Conservation (phyloP, 2,329 filamentous ascomycete genomes). For the Trichoderma simmonsii region DNA sequence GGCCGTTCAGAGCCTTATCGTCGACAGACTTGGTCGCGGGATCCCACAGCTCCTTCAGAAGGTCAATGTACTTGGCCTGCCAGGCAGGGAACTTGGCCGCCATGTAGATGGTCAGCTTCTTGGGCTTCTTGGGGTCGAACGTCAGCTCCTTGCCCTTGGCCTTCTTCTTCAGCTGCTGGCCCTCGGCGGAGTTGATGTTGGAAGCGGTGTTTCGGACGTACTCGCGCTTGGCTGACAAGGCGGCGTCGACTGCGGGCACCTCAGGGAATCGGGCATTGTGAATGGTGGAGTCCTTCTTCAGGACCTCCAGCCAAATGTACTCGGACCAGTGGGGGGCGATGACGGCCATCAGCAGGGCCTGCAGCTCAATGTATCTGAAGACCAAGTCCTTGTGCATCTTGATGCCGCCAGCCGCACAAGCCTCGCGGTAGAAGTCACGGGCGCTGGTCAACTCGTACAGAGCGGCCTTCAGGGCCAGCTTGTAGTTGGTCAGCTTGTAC, state of each 20-base stretch:
- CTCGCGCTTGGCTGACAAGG: slow-evolving; percentile 72
- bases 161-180: slow-evolving; percentile 79
- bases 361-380: slow-evolving; percentile 78
- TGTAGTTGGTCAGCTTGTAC: slow-evolving; percentile 76
- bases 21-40: slow-evolving; percentile 59
- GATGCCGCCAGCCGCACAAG: slow-evolving; percentile 69
- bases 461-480: slow-evolving; percentile 75
- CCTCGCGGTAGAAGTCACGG: slow-evolving; percentile 87
- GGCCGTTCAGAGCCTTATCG: slow-evolving; percentile 75
- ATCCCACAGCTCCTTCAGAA: slow-evolving; percentile 70
- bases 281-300: slow-evolving; percentile 72
- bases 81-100: slow-evolving; percentile 79
- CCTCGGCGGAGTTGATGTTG: slow-evolving; percentile 78
- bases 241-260: slow-evolving; percentile 61
- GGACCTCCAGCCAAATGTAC: slow-evolving; percentile 88
- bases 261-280: slow-evolving; percentile 63
- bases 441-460: slow-evolving; percentile 90
- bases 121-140: slow-evolving; percentile 89
- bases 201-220: slow-evolving; percentile 76
- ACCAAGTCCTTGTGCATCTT: slow-evolving; percentile 84
- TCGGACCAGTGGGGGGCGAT: slow-evolving; percentile 94
- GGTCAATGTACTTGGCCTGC: slow-evolving; percentile 87
- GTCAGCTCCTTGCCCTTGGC: slow-evolving; percentile 82
- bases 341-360: slow-evolving; percentile 76
- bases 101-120: slow-evolving; percentile 84